A percentile compares a stretch with the other conserved stretches of the same genome.
phyloP scores from a whole-genome alignment of 1,284 basidiomycete genomes.

The Inonotus hispidus region DNA sequence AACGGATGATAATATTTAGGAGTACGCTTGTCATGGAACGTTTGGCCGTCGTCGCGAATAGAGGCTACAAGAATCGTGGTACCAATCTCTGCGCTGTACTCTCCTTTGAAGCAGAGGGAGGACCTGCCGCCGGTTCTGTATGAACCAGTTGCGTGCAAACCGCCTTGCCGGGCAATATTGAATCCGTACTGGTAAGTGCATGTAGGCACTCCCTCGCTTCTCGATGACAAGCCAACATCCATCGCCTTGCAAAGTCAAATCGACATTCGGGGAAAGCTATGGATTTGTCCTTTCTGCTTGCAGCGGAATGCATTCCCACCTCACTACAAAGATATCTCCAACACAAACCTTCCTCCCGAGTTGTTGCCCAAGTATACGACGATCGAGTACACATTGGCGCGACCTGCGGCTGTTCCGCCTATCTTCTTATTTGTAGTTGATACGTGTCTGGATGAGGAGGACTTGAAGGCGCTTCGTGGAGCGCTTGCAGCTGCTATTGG shows the following conservation, averaged over 20 bases:
- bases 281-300: conserved; percentile 99
- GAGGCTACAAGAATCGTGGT: conserved; percentile 98
- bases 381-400: conserved; percentile 95
- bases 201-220: background rate
- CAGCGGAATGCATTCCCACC: conserved; percentile 96
- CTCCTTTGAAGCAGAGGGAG: conserved; percentile 90
- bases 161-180: conserved; percentile 93
- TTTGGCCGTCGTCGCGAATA: conserved; percentile 96
- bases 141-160: conserved; percentile 98
- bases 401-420: conserved; percentile 89
- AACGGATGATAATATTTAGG: conserved; percentile 43
- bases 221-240: conserved; percentile 5
- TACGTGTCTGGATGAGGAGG: conserved; percentile 95
- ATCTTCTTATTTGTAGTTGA: conserved; percentile 98
- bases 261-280: conserved; percentile 96
- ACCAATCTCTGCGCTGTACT: conserved; percentile 97
- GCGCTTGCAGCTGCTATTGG: conserved; percentile 91
- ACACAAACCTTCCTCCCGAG: conserved; percentile 94
- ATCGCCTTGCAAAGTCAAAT: conserved; percentile 68
- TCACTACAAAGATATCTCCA: conserved; percentile 98
- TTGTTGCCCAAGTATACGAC: conserved; percentile 98
- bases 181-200: conserved; percentile 89
- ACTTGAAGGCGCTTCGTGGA: conserved; percentile 92
- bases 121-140: conserved; percentile 96
- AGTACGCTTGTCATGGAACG: conserved; percentile 94